Evolutionary conservation across 495 filamentous ascomycete genomes (phyloP).

Genomic region (Lineolata rhizophorae): DNA sequence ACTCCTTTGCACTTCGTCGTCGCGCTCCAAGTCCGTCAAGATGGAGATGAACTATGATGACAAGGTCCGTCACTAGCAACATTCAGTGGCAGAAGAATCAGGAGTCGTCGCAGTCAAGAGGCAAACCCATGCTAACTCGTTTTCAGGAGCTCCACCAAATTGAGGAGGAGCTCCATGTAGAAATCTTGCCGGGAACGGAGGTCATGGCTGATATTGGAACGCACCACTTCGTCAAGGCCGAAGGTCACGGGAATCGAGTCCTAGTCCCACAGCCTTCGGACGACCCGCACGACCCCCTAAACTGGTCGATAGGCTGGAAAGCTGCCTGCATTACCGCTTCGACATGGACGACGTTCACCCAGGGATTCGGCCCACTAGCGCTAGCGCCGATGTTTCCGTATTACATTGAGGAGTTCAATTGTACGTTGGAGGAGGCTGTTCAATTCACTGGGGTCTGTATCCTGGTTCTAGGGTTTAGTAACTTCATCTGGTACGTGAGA

Average conservation of each 20-base stretch:
- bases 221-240: conserved; percentile 37
- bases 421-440: conserved; percentile 26
- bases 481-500: conserved; percentile 27
- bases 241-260: conserved; percentile 18
- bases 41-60: too few relatives aligned
- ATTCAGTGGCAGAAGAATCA: too few relatives aligned
- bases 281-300: conserved; percentile 11
- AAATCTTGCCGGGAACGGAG: conserved; percentile 39
- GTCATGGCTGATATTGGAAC: conserved; percentile 33
- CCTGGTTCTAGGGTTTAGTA: conserved; percentile 38
- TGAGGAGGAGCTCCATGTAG: conserved; percentile 23
- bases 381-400: conserved; percentile 34
- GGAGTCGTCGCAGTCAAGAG: too few relatives aligned
- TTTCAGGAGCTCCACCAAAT: conserved; percentile 15
- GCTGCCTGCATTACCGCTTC: conserved; percentile 18
- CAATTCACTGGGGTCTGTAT: conserved; percentile 38
- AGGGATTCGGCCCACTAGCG: conserved; percentile 35
- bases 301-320: conserved; percentile 17
- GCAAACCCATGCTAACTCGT: too few relatives aligned
- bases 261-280: conserved; percentile 32
- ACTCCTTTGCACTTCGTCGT: too few relatives aligned
- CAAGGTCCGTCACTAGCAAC: too few relatives aligned
- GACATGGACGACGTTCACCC: conserved; percentile 29
- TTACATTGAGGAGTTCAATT: conserved; percentile 32
- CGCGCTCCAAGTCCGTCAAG: too few relatives aligned